These are phyloP conservation scores for Colletotrichum musae DNA, from an alignment of 2,329 filamentous ascomycete species.

Conservation along the genomic window DNA sequence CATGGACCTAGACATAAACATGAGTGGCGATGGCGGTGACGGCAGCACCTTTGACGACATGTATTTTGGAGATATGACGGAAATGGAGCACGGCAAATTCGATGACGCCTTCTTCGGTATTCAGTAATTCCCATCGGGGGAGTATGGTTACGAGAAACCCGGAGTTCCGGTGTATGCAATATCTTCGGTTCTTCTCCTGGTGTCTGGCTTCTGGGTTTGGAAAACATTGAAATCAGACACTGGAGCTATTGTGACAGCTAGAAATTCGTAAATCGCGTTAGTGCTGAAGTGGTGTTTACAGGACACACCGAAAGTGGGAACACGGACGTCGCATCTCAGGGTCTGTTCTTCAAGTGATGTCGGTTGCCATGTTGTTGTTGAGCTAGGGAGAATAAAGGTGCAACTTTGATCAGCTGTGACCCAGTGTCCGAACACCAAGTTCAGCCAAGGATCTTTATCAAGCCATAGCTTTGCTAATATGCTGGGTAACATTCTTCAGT, in stretches of 20 bases:
- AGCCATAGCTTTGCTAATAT: too few relatives aligned
- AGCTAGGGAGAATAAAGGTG: too few relatives aligned
- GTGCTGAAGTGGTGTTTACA: too few relatives aligned
- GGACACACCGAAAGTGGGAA: too few relatives aligned
- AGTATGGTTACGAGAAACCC: background rate
- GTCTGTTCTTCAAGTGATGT: too few relatives aligned
- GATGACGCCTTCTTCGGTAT: constrained; percentile 64
- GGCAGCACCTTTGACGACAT: constrained; percentile 66
- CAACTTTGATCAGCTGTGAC: too few relatives aligned
- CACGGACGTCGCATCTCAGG: too few relatives aligned
- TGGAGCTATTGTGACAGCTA: background rate
- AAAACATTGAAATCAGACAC: background rate
- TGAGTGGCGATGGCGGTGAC: constrained; percentile 50
- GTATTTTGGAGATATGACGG: constrained; percentile 60
- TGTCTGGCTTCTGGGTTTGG: background rate
- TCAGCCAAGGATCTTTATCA: too few relatives aligned
- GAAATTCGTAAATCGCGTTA: too few relatives aligned
- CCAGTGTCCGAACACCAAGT: too few relatives aligned
- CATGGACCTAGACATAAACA: constrained; percentile 57
- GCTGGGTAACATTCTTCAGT: too few relatives aligned
- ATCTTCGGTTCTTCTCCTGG: background rate
- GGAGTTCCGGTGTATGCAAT: background rate
- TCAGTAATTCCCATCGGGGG: constrained; percentile 1
- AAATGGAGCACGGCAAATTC: constrained; percentile 62
- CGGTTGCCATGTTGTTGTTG: too few relatives aligned